Evolutionary conservation across 2,329 filamentous ascomycete species (phyloP).

Genomic region (Cryoendolithus antarcticus): DNA sequence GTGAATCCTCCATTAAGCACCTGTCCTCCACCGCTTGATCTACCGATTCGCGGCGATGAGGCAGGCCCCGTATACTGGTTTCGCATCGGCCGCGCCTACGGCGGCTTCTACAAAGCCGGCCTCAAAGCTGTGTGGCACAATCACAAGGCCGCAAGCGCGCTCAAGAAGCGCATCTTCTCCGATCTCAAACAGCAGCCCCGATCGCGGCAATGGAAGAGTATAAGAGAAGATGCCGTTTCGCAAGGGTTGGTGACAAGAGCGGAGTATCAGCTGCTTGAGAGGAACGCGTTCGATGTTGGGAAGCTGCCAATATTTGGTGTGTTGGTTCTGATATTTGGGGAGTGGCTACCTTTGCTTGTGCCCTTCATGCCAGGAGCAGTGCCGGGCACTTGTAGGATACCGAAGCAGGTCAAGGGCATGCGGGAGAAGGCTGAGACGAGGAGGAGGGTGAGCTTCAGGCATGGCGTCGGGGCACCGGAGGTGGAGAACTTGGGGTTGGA

Average conservation of each 20-base stretch:
- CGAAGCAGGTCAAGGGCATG: slow-evolving; percentile 55
- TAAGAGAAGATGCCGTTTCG: slow-evolving; percentile 1
- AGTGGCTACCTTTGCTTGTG: slow-evolving; percentile 74
- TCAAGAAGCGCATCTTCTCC: slow-evolving; percentile 35
- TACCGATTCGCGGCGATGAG: slow-evolving; percentile 44
- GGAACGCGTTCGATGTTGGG: slow-evolving; percentile 60
- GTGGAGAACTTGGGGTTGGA: slow-evolving; percentile 4
- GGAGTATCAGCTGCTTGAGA: slow-evolving; percentile 56
- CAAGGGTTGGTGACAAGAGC: slow-evolving; percentile 41
- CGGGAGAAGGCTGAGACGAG: slow-evolving; percentile 41
- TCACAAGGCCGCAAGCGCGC: slow-evolving; percentile 30
- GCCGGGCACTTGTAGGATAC: slow-evolving; percentile 72
- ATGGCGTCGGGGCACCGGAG: slow-evolving; percentile 56
- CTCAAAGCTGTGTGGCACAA: slow-evolving; percentile 64
- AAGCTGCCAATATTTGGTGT: slow-evolving; percentile 68
- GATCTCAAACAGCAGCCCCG: slow-evolving; percentile 7
- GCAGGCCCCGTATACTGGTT: slow-evolving; percentile 43
- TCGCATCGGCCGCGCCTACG: slow-evolving; percentile 59
- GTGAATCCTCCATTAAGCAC: slow-evolving; percentile 64
- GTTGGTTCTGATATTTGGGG: slow-evolving; percentile 65
- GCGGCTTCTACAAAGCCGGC: slow-evolving; percentile 78
- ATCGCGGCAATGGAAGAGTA: slow-evolving; percentile 1
- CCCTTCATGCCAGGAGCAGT: slow-evolving; percentile 59
- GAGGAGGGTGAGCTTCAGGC: slow-evolving; percentile 37
- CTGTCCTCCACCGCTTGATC: slow-evolving; percentile 54